Evolutionary conservation across 140 eudicot genomes (phyloP), one percentile per base, ranked within the genome.

Genomic region (Bidens hawaiensis): DNA sequence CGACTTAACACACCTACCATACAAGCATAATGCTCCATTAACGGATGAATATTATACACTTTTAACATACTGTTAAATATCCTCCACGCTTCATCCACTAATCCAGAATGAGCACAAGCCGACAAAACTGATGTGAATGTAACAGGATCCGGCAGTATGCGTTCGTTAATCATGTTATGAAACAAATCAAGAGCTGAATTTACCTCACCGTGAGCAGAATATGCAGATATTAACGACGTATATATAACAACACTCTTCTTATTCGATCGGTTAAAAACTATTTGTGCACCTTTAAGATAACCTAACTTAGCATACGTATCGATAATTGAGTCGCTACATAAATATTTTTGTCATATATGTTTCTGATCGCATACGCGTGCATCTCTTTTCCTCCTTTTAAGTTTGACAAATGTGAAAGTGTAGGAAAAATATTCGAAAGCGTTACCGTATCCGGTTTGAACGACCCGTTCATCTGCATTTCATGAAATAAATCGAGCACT

Each of bases 291-390:
- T 3, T 71, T 23, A 18, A 85, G 83, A 69, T 64, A 80, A 22
- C 93, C 97, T 48, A 86, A 62, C 68, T 89, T 89, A n/a, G 83
- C 91, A 72, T 83, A 89, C 13, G 82, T 76, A 64, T 89, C 93
- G 11, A 85, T 76, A 61, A 80, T 62, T 3, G 84, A 18, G 95
- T 83, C 17, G 77, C 71, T 6, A 85, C 84, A 50, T 80, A 89
- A 2, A 89, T 76, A 71, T 85, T 83, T 25, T 30, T 46, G 57
- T 85, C 65, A 3, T 68, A 83, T 24, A 64, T 47, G 41, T 70
- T 70, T 81, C 75, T 85, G 18, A 82, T 82, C 3, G 95, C 91
- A 62, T 85, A 89, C 5, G 84, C 88, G 62, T 89, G 95, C 47
- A 75, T 55, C 65, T 85, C 89, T 75, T 85, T 83, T 41, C 83